Evolutionary conservation across 805 yeast species (phyloP), one percentile per base, ranked within the genome.

Genomic region (Scheffersomyces amazonensis): DNA sequence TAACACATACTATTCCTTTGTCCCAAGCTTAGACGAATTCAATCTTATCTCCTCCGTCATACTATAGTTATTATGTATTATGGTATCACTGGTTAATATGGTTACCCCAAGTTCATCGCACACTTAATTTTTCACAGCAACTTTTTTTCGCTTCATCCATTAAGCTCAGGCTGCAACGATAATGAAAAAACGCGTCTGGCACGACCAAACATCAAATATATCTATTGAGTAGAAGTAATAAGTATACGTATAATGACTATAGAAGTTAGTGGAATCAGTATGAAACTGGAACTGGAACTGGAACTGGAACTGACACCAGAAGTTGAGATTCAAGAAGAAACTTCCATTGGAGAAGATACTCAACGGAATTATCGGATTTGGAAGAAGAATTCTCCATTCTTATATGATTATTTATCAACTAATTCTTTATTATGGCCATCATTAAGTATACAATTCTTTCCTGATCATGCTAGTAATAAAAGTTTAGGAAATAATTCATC

Each of bases 21-120:
- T 89, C 6, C 98, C 98, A 34, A 91, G 70, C 50, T 84, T 83
- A 12, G 96, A 90, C 16, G 80, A 75, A 52, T 85, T 82, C 32
- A 89, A 68, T 31, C 80, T 40, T 38, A 67, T 54, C n/a, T 63
- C 65, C 24, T 42, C 50, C 30, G 42, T 16, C 43, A 44, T 46
- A 16, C 16, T 15, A 17, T 32, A 10, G 13, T 25, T 8, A 22
- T 25, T n/a, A n/a, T n/a, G n/a, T n/a, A n/a, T n/a, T n/a, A n/a
- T n/a, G n/a, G n/a, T n/a, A n/a, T n/a, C n/a, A n/a, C n/a, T n/a
- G n/a, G n/a, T n/a, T n/a, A n/a, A n/a, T n/a, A n/a, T n/a, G n/a
- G n/a, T n/a, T n/a, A n/a, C n/a, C n/a, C n/a, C n/a, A n/a, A n/a
- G n/a, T n/a, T n/a, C n/a, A n/a, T n/a, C n/a, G n/a, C n/a, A n/a